A percentile compares a stretch with the other conserved stretches of the same genome.
Conservation (phyloP, 805 yeast genomes). For the Sporopachydermia quercuum region DNA sequence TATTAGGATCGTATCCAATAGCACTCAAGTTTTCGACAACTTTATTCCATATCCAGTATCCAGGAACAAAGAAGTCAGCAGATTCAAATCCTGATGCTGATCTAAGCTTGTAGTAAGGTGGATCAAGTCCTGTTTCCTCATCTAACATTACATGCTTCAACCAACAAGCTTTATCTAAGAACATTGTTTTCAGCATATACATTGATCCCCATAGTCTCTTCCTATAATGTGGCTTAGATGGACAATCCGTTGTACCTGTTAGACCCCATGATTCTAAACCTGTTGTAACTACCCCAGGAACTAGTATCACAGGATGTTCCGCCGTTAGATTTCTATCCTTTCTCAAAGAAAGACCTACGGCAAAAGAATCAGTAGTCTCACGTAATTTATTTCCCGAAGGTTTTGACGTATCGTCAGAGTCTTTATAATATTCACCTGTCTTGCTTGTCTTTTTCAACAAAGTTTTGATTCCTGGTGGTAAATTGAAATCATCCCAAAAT, state of each 20-base stretch:
- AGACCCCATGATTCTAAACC: constrained; percentile 92
- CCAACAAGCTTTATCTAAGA: constrained; percentile 89
- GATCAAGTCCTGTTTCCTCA: constrained; percentile 85
- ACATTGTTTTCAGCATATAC: constrained; percentile 87
- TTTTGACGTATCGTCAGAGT: neutral
- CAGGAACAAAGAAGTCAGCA: constrained; percentile 91
- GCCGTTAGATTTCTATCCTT: constrained; percentile 34
- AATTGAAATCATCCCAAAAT: neutral
- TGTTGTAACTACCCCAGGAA: constrained; percentile 93
- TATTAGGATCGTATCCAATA: constrained; percentile 84
- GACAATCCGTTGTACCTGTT: constrained; percentile 63
- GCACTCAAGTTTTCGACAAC: constrained; percentile 89
- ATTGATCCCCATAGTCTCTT: constrained; percentile 95
- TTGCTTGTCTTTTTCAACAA: neutral
- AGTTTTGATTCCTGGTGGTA: neutral
- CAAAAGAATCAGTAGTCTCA: constrained; percentile 72
- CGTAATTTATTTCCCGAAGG: neutral
- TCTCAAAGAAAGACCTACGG: constrained; percentile 61
- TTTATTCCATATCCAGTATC: constrained; percentile 98
- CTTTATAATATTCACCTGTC: neutral
- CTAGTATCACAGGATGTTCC: constrained; percentile 73
- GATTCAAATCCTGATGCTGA: constrained; percentile 80
- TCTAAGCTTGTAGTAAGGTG: constrained; percentile 62
- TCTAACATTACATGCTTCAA: constrained; percentile 81
- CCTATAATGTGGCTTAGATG: constrained; percentile 71